Evolutionary conservation across 2,329 filamentous ascomycete species (phyloP).

Genomic region (Sordariomycetes sp.): DNA sequence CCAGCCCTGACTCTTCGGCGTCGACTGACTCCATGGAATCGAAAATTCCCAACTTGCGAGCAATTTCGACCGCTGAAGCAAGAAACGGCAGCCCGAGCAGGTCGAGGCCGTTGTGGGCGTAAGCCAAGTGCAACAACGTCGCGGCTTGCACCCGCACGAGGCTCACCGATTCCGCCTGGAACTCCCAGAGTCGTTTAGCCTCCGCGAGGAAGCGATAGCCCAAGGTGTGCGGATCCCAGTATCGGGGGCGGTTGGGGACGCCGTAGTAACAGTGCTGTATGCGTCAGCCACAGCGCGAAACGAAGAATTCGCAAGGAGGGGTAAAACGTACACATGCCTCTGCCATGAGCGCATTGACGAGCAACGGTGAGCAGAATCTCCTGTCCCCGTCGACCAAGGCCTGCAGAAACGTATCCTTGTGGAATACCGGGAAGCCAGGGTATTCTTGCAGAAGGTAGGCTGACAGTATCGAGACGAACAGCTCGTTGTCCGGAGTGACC

Average conservation of each 20-base stretch:
- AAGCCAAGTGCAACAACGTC: constrained; percentile 18
- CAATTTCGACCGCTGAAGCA: constrained; percentile 20
- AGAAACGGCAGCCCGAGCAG: constrained; percentile 24
- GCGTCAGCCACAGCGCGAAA: not conserved
- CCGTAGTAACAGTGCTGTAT: constrained; percentile 20
- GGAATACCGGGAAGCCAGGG: constrained; percentile 22
- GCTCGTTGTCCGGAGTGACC: constrained; percentile 20
- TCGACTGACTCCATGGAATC: constrained; percentile 6
- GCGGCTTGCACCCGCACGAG: constrained; percentile 27
- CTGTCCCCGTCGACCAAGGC: constrained; percentile 20
- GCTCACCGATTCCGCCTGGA: constrained; percentile 15
- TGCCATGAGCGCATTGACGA: constrained; percentile 27
- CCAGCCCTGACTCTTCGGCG: constrained; percentile 11
- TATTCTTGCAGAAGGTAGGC: constrained; percentile 23
- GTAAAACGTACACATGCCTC: constrained; percentile 21
- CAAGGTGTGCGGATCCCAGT: constrained; percentile 24
- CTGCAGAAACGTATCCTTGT: constrained; percentile 29
- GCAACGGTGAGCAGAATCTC: constrained; percentile 27
- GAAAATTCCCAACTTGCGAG: constrained; percentile 21
- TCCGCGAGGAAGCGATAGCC: constrained; percentile 26
- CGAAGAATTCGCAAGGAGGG: not conserved
- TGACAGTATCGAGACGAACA: constrained; percentile 21
- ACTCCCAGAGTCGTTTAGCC: constrained; percentile 26
- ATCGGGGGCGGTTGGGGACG: constrained; percentile 18
- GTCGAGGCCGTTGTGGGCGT: constrained; percentile 24